A percentile compares a stretch with the other conserved stretches of the same genome.
Conservation (phyloP, 2,329 filamentous ascomycete species). For the Pseudogymnoascus sp. region DNA sequence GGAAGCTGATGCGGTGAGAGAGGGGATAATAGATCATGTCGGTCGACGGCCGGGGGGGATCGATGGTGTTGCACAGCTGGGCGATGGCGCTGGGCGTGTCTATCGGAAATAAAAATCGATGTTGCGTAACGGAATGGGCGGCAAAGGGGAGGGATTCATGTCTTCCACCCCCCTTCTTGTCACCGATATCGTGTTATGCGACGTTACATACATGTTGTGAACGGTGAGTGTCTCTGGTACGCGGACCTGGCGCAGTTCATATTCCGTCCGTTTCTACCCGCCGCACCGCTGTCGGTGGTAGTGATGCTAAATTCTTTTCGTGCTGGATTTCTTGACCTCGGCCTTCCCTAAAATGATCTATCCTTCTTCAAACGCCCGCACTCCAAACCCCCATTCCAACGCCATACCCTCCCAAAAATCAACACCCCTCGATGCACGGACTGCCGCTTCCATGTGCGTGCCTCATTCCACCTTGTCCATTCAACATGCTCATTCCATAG, state of each 20-base stretch:
- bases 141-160: neutral
- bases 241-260: constrained; percentile 1
- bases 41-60: neutral
- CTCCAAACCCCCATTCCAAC: neutral
- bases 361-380: neutral
- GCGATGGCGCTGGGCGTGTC: neutral
- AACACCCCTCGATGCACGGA: neutral
- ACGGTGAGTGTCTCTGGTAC: neutral
- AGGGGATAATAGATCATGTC: neutral
- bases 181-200: neutral
- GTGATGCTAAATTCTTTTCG: neutral
- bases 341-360: neutral
- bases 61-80: neutral
- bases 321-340: neutral
- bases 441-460: neutral
- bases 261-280: constrained; percentile 3
- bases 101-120: neutral
- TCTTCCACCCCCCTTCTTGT: neutral
- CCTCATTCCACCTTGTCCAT: neutral
- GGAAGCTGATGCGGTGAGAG: neutral
- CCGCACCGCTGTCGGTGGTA: constrained; percentile 2
- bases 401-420: neutral
- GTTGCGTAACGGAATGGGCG: neutral
- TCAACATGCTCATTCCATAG: neutral
- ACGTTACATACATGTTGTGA: neutral